These are phyloP conservation scores for Parachlorella kessleri DNA, from an alignment of 139 green algal genomes.

Conservation along the genomic window DNA sequence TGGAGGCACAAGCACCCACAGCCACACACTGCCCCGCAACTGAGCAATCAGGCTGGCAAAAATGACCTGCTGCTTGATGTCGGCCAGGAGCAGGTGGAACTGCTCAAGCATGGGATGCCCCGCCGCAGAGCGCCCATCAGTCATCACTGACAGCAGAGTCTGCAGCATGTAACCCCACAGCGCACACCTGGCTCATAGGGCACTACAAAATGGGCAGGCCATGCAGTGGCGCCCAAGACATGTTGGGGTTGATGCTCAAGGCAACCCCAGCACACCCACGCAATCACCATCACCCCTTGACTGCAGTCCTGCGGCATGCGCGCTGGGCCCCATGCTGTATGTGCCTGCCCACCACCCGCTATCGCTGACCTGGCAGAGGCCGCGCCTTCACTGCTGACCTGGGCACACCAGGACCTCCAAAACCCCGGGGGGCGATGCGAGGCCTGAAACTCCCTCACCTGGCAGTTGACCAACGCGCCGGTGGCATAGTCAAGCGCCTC, in stretches of 20 bases:
- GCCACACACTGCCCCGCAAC: too few relatives aligned
- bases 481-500: constrained; percentile 38
- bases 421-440: too few relatives aligned
- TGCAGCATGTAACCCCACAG: too few relatives aligned
- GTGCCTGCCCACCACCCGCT: not conserved
- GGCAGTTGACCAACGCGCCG: constrained; percentile 39
- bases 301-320: not conserved
- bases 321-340: not conserved
- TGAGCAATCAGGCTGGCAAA: too few relatives aligned
- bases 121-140: not conserved
- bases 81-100: constrained; percentile 36
- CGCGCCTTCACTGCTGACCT: too few relatives aligned
- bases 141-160: constrained; percentile 20
- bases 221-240: not conserved
- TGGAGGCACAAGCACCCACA: too few relatives aligned
- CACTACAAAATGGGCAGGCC: not conserved
- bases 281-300: not conserved
- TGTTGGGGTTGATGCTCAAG: not conserved
- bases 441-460: constrained; percentile 17
- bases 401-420: too few relatives aligned
- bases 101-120: constrained; percentile 32
- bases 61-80: constrained; percentile 32
- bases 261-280: not conserved
- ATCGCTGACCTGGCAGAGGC: too few relatives aligned
- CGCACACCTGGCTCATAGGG: too few relatives aligned